These are phyloP conservation scores for Aspergillus egyptiacus DNA, from an alignment of 495 filamentous ascomycete species.

Conservation along the genomic window DNA sequence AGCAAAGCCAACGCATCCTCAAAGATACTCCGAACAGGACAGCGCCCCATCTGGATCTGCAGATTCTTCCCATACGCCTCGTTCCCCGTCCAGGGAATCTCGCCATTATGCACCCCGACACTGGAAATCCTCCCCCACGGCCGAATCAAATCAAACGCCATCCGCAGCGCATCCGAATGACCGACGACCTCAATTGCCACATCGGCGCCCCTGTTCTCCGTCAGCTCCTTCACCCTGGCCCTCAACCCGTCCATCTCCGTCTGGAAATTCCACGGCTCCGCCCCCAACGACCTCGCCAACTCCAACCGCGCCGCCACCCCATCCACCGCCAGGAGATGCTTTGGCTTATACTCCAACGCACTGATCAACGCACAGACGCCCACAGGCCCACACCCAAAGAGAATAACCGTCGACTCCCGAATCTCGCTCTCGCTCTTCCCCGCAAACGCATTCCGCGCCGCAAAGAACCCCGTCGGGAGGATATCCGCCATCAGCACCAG, in stretches of 20 bases:
- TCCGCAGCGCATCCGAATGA: constrained; percentile 64
- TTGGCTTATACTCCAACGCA: constrained; percentile 65
- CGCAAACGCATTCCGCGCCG: constrained; percentile 66
- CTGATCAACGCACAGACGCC: constrained; percentile 78
- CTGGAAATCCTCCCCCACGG: constrained; percentile 79
- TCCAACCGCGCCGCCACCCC: constrained; percentile 65
- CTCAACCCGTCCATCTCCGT: constrained; percentile 52
- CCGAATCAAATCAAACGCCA: constrained; percentile 76
- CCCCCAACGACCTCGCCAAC: constrained; percentile 64
- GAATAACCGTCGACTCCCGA: constrained; percentile 49
- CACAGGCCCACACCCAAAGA: constrained; percentile 82
- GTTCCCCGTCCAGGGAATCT: constrained; percentile 81
- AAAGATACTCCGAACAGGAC: constrained; percentile 58
- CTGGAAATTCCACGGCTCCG: constrained; percentile 69
- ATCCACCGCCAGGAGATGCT: constrained; percentile 76
- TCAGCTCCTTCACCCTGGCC: constrained; percentile 62
- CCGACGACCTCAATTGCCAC: constrained; percentile 85
- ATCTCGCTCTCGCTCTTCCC: too few relatives aligned
- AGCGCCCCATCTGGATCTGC: constrained; percentile 82
- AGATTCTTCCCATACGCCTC: constrained; percentile 89
- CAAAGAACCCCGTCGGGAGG: constrained; percentile 79
- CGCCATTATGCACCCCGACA: constrained; percentile 83
- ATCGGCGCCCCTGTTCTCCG: constrained; percentile 66
- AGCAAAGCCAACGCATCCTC: constrained; percentile 11
- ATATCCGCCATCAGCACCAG: constrained; percentile 58